phyloP scores from a whole-genome alignment of 2,329 filamentous ascomycete species.

The Aureobasidium sp. region DNA sequence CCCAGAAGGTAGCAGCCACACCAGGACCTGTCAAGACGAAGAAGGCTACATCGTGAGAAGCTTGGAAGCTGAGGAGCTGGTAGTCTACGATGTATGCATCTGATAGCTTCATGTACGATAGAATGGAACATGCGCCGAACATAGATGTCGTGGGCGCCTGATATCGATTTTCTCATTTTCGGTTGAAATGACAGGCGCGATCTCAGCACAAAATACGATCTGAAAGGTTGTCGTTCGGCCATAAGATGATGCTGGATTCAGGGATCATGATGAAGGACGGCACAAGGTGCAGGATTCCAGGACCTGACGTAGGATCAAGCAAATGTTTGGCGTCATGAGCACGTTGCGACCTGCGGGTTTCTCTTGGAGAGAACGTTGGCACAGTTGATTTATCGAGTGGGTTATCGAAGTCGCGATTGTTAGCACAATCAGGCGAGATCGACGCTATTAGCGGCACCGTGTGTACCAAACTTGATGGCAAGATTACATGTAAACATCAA shows the following conservation, averaged over 20 bases:
- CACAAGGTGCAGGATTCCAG: background rate
- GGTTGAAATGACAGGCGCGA: background rate
- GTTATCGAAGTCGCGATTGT: conserved; percentile 4
- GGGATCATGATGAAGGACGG: background rate
- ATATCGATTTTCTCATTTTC: background rate
- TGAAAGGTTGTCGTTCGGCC: background rate
- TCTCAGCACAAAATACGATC: background rate
- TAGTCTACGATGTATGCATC: too few relatives aligned
- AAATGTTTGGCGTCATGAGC: background rate
- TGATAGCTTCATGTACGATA: background rate
- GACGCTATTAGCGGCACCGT: background rate
- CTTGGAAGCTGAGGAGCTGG: background rate
- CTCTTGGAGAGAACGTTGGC: background rate
- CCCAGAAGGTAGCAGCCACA: background rate
- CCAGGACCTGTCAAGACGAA: background rate
- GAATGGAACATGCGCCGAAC: background rate
- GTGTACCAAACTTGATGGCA: background rate
- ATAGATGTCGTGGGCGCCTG: background rate
- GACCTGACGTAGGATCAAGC: background rate
- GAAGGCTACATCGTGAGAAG: background rate
- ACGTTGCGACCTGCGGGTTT: background rate
- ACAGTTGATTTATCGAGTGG: background rate
- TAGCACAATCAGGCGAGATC: background rate
- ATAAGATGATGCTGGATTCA: background rate
- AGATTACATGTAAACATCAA: background rate